Conservation (phyloP, 805 yeast species). For the Tetrapisispora phaffii region DNA sequence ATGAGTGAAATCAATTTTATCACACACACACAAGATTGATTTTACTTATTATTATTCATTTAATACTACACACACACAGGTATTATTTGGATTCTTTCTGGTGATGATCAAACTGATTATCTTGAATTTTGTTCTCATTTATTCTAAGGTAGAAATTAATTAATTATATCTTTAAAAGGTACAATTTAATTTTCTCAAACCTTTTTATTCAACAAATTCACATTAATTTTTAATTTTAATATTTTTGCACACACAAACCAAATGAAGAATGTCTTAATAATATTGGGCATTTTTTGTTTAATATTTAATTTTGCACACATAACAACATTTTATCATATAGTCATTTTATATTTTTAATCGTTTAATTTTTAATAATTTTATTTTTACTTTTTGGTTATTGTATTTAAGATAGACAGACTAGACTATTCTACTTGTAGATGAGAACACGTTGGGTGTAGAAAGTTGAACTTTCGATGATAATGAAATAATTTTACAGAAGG, state of each 20-base stretch:
- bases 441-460: neutral
- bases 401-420: no score
- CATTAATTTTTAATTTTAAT: conserved; percentile 1
- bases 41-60: neutral
- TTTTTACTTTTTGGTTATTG: neutral
- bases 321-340: conserved; percentile 5
- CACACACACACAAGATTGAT: conserved; percentile 3
- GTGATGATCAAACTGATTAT: neutral
- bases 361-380: conserved; percentile 3
- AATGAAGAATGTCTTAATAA: neutral
- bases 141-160: neutral
- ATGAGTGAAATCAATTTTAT: neutral
- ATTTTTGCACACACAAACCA: conserved; percentile 1
- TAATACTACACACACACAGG: conserved; percentile 2
- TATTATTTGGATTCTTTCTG: neutral
- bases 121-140: neutral
- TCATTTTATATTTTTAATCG: conserved; percentile 6
- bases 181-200: neutral
- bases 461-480: neutral
- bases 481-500: no score
- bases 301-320: conserved; percentile 4
- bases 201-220: conserved; percentile 1
- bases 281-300: neutral
- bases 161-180: neutral
- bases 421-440: no score